Evolutionary conservation across 2,329 filamentous ascomycete genomes (phyloP).

Genomic region (Pestalotiopsis fici): DNA sequence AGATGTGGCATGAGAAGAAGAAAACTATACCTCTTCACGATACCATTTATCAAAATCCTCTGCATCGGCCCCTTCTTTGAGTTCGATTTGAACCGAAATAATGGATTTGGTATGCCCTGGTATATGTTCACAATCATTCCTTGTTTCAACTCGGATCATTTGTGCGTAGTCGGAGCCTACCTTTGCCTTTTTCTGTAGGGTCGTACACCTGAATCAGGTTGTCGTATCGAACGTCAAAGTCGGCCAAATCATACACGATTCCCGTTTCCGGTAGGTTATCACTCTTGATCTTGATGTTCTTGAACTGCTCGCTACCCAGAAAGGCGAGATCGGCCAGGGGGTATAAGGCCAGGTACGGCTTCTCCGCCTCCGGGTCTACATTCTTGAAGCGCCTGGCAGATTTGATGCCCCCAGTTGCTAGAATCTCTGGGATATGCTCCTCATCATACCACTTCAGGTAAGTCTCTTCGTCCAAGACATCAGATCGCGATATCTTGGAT

Average conservation of each 20-base stretch:
- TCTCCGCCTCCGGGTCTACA: conserved; percentile 23
- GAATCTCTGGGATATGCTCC: conserved; percentile 37
- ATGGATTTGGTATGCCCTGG: conserved; percentile 18
- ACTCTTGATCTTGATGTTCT: conserved; percentile 31
- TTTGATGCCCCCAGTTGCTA: conserved; percentile 31
- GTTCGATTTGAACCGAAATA: conserved; percentile 15
- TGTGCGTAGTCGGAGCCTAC: conserved; percentile 3
- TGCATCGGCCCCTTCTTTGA: conserved; percentile 11
- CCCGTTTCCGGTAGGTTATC: conserved; percentile 22
- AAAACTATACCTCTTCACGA: conserved; percentile 17
- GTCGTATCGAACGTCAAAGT: conserved; percentile 21
- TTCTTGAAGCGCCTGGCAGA: conserved; percentile 33
- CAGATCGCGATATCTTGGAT: conserved; percentile 23
- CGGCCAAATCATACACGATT: conserved; percentile 21
- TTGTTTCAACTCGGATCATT: neutral
- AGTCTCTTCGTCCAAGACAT: conserved; percentile 28
- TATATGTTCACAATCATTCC: neutral
- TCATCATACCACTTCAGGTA: conserved; percentile 39
- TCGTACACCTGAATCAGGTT: conserved; percentile 22
- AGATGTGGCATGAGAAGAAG: too few species aligned
- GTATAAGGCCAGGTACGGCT: conserved; percentile 36
- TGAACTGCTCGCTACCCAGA: conserved; percentile 32
- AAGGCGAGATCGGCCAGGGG: conserved; percentile 36
- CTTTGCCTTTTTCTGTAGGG: conserved; percentile 20
- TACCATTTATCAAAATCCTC: conserved; percentile 23